Percentiles rank a stretch among this genome's conserved stretches.
phyloP scores from a whole-genome alignment of 2,329 filamentous ascomycete genomes.

The Xylaria multiplex region DNA sequence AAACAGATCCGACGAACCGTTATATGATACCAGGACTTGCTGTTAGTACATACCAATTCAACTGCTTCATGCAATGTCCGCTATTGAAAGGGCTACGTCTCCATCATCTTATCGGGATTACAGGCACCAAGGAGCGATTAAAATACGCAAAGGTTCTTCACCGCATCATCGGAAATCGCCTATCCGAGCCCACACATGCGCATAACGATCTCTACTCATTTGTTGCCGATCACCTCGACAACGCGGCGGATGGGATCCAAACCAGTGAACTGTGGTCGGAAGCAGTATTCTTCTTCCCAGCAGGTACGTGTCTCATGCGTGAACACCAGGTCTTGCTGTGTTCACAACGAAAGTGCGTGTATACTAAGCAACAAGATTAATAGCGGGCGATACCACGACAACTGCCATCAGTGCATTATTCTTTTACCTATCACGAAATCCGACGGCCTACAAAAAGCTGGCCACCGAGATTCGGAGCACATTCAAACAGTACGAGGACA shows the following conservation, averaged over 20 bases:
- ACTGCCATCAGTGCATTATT: slow-evolving; percentile 18
- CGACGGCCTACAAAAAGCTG: not conserved
- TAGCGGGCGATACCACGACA: slow-evolving; percentile 22
- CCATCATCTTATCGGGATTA: slow-evolving; percentile 23
- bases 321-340: not conserved
- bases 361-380: not conserved
- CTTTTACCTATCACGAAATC: slow-evolving; percentile 30
- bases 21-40: slow-evolving; percentile 23
- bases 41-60: slow-evolving; percentile 26
- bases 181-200: slow-evolving; percentile 20
- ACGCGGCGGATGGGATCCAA: not conserved
- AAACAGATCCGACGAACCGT: slow-evolving; percentile 30
- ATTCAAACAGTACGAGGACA: slow-evolving; percentile 5
- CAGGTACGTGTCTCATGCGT: slow-evolving; percentile 3
- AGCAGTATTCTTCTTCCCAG: slow-evolving; percentile 32
- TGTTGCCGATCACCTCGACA: slow-evolving; percentile 21
- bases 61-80: slow-evolving; percentile 37
- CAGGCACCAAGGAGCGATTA: not conserved
- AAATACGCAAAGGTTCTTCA: slow-evolving; percentile 10
- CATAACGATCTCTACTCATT: slow-evolving; percentile 35
- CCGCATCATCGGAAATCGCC: slow-evolving; percentile 29
- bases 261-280: slow-evolving; percentile 36
- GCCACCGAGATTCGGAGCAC: slow-evolving; percentile 23
- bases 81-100: slow-evolving; percentile 29
- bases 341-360: not conserved